phyloP scores from a whole-genome alignment of 805 yeast species.

The Saturnispora hagleri region DNA sequence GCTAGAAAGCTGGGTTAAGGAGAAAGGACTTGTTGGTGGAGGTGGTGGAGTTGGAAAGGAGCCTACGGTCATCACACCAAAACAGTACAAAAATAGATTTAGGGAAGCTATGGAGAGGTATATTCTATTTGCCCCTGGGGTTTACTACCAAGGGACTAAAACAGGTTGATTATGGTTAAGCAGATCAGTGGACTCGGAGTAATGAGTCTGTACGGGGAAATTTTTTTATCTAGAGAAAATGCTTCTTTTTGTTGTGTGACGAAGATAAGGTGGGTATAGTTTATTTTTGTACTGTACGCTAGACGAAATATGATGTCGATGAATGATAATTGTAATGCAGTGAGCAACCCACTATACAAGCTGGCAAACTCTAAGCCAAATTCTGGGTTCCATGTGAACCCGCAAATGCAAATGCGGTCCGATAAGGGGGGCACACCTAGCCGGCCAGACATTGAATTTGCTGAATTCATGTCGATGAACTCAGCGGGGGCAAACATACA shows the following conservation, averaged over 20 bases:
- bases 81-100: slow-evolving; percentile 88
- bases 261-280: not conserved
- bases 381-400: not conserved
- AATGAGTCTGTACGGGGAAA: not conserved
- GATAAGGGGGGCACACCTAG: not conserved
- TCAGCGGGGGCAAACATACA: not conserved
- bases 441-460: not conserved
- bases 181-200: not conserved
- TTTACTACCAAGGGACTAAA: slow-evolving; percentile 26
- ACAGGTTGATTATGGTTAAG: not conserved
- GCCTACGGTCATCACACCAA: slow-evolving; percentile 95
- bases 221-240: not conserved
- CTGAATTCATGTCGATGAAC: not conserved
- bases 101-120: slow-evolving; percentile 97
- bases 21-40: slow-evolving; percentile 72
- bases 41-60: slow-evolving; percentile 72
- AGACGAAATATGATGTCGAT: not conserved
- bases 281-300: not conserved
- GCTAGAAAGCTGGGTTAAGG: slow-evolving; percentile 97
- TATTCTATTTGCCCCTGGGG: slow-evolving; percentile 84
- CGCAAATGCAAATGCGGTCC: not conserved
- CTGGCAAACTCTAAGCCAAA: not conserved
- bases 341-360: not conserved
- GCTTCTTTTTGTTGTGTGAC: not conserved
- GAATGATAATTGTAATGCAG: not conserved